phyloP scores from a whole-genome alignment of 768 basidiomycete species.

The Boletus coccyginus region DNA sequence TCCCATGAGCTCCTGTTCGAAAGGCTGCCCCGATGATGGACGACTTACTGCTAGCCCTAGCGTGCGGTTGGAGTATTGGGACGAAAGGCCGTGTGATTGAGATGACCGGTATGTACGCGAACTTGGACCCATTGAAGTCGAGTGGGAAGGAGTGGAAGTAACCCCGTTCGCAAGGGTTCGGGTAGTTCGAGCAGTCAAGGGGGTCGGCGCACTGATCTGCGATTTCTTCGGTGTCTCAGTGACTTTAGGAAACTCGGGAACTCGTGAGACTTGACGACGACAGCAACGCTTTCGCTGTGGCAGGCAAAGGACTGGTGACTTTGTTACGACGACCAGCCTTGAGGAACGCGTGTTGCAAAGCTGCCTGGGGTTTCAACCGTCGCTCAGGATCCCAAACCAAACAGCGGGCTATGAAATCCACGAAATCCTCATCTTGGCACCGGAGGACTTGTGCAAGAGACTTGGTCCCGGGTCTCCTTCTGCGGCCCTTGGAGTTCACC shows the following conservation, averaged over 20 bases:
- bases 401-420: conserved; percentile 97
- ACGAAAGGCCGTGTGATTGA: conserved; percentile 65
- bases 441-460: conserved; percentile 85
- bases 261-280: conserved; percentile 55
- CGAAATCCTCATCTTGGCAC: conserved; percentile 90
- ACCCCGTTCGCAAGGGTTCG: conserved; percentile 50
- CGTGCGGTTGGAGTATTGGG: conserved; percentile 75
- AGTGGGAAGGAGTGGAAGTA: conserved; percentile 59
- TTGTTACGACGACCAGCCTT: conserved; percentile 60
- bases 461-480: conserved; percentile 89
- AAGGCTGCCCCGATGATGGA: conserved; percentile 34
- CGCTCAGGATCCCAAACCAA: conserved; percentile 98
- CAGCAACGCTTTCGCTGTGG: conserved; percentile 52
- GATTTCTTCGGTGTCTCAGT: conserved; percentile 86
- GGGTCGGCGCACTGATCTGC: conserved; percentile 85
- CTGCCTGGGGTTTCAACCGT: conserved; percentile 89
- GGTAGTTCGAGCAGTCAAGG: conserved; percentile 73
- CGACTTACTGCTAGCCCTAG: conserved; percentile 66
- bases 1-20: conserved; percentile 36
- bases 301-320: conserved; percentile 39
- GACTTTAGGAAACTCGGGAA: conserved; percentile 49
- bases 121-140: conserved; percentile 55
- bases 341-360: conserved; percentile 89
- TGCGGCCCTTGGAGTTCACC: conserved; percentile 93
- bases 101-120: conserved; percentile 67